These are phyloP conservation scores for Mucor circinelloides DNA, from an alignment of 371 early-diverging fungal species.

Conservation along the genomic window DNA sequence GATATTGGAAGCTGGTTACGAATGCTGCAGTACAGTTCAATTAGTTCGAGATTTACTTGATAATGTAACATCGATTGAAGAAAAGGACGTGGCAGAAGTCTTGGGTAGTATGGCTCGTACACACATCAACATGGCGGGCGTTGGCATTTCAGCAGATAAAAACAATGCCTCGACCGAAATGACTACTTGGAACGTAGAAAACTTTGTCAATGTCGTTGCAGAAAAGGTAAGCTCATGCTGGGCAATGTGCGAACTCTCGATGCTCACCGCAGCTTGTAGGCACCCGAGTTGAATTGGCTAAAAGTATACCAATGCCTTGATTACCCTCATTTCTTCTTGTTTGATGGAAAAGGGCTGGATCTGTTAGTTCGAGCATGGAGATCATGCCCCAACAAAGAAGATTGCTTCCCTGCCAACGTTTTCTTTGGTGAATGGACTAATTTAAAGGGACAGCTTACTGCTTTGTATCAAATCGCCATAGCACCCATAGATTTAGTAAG, in stretches of 20 bases:
- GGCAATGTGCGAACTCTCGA: not conserved
- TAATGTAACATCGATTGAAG: constrained; percentile 32
- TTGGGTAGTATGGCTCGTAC: constrained; percentile 75
- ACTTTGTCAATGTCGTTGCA: constrained; percentile 58
- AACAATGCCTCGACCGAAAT: constrained; percentile 4
- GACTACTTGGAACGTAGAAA: constrained; percentile 70
- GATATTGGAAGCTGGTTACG: constrained; percentile 62
- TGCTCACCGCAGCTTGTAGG: constrained; percentile 28
- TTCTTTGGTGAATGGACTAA: constrained; percentile 83
- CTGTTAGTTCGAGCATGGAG: constrained; percentile 70
- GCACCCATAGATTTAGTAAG: constrained; percentile 59
- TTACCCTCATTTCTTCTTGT: constrained; percentile 68
- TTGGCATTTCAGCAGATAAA: constrained; percentile 33
- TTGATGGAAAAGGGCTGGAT: constrained; percentile 66
- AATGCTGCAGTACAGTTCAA: constrained; percentile 53
- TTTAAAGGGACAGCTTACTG: constrained; percentile 69
- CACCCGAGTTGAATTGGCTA: constrained; percentile 66
- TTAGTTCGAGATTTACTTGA: constrained; percentile 51
- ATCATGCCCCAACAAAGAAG: constrained; percentile 13
- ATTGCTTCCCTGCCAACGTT: constrained; percentile 68
- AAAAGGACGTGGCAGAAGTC: constrained; percentile 71
- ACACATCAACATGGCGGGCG: constrained; percentile 56
- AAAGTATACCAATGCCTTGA: constrained; percentile 69
- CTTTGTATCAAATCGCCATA: constrained; percentile 67
- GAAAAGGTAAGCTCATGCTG: constrained; percentile 46